These are phyloP conservation scores for Salix viminalis DNA, from an alignment of 345 rosid genomes.

Conservation along the genomic window DNA sequence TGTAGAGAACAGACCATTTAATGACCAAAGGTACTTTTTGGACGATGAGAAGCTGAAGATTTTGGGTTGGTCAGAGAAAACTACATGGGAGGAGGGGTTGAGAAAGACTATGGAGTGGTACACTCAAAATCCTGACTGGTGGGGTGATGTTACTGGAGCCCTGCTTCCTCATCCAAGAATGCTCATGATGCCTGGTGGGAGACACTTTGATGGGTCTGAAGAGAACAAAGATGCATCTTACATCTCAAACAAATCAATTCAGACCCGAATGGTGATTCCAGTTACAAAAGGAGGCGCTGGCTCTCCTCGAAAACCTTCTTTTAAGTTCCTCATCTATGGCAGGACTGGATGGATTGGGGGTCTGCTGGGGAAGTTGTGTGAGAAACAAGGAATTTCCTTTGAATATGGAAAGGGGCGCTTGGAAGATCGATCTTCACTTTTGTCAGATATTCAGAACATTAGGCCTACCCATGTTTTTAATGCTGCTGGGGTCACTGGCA, in stretches of 20 bases:
- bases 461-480: slow-evolving; percentile 81
- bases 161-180: slow-evolving; percentile 81
- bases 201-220: slow-evolving; percentile 35
- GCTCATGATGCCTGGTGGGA: slow-evolving; percentile 71
- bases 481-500: slow-evolving; percentile 74
- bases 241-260: slow-evolving; percentile 34
- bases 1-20: slow-evolving; percentile 83
- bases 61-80: slow-evolving; percentile 79
- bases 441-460: slow-evolving; percentile 48
- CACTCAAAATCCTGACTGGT: slow-evolving; percentile 80
- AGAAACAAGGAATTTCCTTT: slow-evolving; percentile 59
- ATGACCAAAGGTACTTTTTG: slow-evolving; percentile 91
- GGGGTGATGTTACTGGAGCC: slow-evolving; percentile 94
- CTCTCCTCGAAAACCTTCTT: slow-evolving; percentile 38
- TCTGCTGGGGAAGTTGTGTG: slow-evolving; percentile 58
- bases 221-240: slow-evolving; percentile 30
- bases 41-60: slow-evolving; percentile 78
- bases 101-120: slow-evolving; percentile 80
- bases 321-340: slow-evolving; percentile 71
- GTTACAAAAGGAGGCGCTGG: slow-evolving; percentile 28
- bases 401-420: slow-evolving; percentile 71
- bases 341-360: slow-evolving; percentile 85
- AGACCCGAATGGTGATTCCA: slow-evolving; percentile 63
- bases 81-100: slow-evolving; percentile 81
- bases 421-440: slow-evolving; percentile 59